These are phyloP conservation scores for Zasmidium citrigriseum DNA, from an alignment of 2,329 filamentous ascomycete genomes.

Conservation along the genomic window DNA sequence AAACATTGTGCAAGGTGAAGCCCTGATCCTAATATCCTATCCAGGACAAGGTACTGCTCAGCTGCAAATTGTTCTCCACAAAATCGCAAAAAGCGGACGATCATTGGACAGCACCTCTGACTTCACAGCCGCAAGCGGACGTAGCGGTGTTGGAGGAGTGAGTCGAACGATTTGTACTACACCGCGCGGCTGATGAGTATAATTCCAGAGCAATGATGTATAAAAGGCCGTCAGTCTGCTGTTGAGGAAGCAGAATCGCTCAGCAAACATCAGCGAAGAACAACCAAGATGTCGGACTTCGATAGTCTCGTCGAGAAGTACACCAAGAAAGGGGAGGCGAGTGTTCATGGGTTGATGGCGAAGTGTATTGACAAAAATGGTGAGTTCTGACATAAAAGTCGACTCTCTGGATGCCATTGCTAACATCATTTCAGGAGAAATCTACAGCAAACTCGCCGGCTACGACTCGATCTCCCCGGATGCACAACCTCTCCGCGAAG, in stretches of 20 bases:
- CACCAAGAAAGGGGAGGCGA: slow-evolving; percentile 5
- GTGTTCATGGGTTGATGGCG: slow-evolving; percentile 8
- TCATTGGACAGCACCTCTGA: not conserved
- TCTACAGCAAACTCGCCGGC: slow-evolving; percentile 24
- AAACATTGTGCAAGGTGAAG: not conserved
- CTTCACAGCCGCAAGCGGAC: not conserved
- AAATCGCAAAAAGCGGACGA: not conserved
- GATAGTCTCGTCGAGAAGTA: slow-evolving; percentile 4
- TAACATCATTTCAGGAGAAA: not conserved
- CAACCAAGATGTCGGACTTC: not conserved
- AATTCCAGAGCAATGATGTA: not conserved
- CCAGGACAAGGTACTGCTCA: not conserved
- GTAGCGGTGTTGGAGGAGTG: not conserved
- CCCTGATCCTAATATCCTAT: not conserved
- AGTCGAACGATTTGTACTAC: not conserved
- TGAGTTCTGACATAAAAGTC: not conserved
- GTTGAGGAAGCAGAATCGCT: not conserved
- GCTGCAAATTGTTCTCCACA: not conserved
- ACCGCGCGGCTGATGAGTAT: not conserved
- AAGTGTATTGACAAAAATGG: slow-evolving; percentile 15
- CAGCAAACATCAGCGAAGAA: not conserved
- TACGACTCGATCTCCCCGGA: slow-evolving; percentile 12
- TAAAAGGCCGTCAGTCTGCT: not conserved
- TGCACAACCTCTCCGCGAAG: slow-evolving; percentile 27
- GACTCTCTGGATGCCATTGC: not conserved